Conservation (phyloP, 345 rosid genomes). For the Gynandropsis gynandra region DNA sequence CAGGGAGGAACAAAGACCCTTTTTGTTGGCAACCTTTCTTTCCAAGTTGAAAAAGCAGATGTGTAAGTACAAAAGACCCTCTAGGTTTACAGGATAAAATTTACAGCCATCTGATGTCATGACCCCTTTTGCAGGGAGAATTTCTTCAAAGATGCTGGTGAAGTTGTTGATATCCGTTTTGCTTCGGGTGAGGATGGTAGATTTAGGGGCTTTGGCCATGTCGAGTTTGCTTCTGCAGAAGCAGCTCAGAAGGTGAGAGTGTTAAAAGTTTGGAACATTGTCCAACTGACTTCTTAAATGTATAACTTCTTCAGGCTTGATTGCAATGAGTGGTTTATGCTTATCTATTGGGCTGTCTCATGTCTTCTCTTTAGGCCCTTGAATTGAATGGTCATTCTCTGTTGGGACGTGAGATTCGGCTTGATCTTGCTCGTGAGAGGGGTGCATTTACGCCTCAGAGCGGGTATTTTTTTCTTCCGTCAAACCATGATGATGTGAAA, state of each 20-base stretch:
- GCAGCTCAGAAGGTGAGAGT: conserved; percentile 60
- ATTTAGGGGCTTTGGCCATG: conserved; percentile 65
- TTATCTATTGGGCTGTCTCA: conserved; percentile 5
- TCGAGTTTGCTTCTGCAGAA: conserved; percentile 66
- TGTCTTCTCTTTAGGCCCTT: conserved; percentile 44
- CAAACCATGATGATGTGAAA: neutral
- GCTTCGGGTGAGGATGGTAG: conserved; percentile 37
- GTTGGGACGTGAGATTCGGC: conserved; percentile 37
- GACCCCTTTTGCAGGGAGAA: conserved; percentile 37
- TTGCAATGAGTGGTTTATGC: neutral
- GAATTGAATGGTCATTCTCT: conserved; percentile 44
- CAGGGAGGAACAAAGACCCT: conserved; percentile 50
- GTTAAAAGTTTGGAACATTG: no score
- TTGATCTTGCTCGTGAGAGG: conserved; percentile 56
- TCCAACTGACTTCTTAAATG: no score
- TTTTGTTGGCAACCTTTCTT: conserved; percentile 64
- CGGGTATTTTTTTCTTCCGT: conserved; percentile 29
- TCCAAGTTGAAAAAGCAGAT: conserved; percentile 36
- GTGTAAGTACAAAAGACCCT: conserved; percentile 39
- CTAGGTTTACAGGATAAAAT: neutral
- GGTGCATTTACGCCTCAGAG: conserved; percentile 47
- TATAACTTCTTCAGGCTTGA: no score
- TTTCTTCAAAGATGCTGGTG: conserved; percentile 68
- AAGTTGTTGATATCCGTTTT: conserved; percentile 62
- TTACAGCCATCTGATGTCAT: conserved; percentile 7